These are phyloP conservation scores for Cryptosporidium canis DNA, from an alignment of 169 alveolate genomes.

Conservation along the genomic window DNA sequence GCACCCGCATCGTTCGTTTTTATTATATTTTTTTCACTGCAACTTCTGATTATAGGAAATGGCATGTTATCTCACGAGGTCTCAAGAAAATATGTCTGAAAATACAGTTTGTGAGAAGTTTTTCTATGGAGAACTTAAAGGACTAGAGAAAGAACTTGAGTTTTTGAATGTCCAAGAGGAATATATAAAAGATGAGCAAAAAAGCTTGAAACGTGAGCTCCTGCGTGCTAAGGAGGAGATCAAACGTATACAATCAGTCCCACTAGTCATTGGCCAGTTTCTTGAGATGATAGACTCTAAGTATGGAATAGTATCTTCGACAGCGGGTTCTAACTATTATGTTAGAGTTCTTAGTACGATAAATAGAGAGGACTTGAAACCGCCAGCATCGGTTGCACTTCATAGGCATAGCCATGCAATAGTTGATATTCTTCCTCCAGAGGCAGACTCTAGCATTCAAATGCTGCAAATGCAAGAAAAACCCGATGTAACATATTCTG, in stretches of 20 bases:
- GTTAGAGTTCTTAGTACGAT: slow-evolving; percentile 97
- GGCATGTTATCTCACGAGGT: neutral
- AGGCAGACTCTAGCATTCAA: slow-evolving; percentile 97
- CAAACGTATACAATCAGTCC: slow-evolving; percentile 97
- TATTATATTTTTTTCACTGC: neutral
- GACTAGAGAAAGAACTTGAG: slow-evolving; percentile 60
- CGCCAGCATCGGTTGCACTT: slow-evolving; percentile 97
- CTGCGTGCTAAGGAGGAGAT: slow-evolving; percentile 96
- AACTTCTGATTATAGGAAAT: neutral
- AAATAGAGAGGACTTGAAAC: slow-evolving; percentile 97
- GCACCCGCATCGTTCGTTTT: neutral
- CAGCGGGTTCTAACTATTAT: slow-evolving; percentile 96
- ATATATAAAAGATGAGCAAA: slow-evolving; percentile 97
- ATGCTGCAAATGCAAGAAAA: slow-evolving; percentile 96
- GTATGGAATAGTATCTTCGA: slow-evolving; percentile 95
- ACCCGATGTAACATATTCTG: slow-evolving; percentile 99
- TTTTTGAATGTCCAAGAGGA: slow-evolving; percentile 85
- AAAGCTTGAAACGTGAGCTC: slow-evolving; percentile 95
- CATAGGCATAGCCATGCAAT: slow-evolving; percentile 99
- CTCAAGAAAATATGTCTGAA: slow-evolving; percentile 1
- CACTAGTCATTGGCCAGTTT: slow-evolving; percentile 98
- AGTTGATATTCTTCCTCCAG: slow-evolving; percentile 98
- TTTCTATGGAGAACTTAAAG: slow-evolving; percentile 21
- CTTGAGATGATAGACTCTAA: slow-evolving; percentile 96
- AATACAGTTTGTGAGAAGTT: neutral